Conservation (phyloP, 2,329 filamentous ascomycete species). For the Paecilomyces sp. region DNA sequence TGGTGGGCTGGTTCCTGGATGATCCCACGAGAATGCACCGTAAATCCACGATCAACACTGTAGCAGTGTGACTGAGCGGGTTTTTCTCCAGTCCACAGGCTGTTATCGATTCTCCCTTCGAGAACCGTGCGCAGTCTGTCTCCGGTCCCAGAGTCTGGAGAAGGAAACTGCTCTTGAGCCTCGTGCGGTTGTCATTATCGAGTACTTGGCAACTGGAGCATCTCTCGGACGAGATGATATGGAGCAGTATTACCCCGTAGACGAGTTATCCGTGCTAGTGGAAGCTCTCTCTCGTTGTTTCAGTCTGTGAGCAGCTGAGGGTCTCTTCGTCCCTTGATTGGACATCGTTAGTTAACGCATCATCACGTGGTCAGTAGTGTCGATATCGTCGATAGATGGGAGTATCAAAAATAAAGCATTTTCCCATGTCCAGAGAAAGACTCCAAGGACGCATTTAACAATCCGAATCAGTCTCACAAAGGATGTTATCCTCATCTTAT, state of each 20-base stretch:
- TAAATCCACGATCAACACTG: background rate
- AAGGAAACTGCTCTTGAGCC: background rate
- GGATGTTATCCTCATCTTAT: background rate
- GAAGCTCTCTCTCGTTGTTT: background rate
- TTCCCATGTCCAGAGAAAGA: background rate
- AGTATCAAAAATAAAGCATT: background rate
- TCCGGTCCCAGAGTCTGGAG: background rate
- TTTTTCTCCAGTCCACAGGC: too few relatives aligned
- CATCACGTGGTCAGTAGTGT: background rate
- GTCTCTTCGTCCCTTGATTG: background rate
- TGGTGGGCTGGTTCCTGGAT: background rate
- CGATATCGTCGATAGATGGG: background rate
- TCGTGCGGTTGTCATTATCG: background rate
- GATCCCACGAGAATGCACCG: background rate
- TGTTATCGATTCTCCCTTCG: background rate
- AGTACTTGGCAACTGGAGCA: background rate
- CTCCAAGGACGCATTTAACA: background rate
- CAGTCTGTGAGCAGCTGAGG: background rate
- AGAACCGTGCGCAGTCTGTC: background rate
- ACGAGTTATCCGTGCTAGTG: background rate
- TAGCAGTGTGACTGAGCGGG: too few relatives aligned
- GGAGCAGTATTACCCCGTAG: background rate
- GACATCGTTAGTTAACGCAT: background rate
- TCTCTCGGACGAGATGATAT: background rate
- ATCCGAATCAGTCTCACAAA: background rate